Evolutionary conservation across 2,329 filamentous ascomycete species (phyloP).

Genomic region (Monosporascus sp.): DNA sequence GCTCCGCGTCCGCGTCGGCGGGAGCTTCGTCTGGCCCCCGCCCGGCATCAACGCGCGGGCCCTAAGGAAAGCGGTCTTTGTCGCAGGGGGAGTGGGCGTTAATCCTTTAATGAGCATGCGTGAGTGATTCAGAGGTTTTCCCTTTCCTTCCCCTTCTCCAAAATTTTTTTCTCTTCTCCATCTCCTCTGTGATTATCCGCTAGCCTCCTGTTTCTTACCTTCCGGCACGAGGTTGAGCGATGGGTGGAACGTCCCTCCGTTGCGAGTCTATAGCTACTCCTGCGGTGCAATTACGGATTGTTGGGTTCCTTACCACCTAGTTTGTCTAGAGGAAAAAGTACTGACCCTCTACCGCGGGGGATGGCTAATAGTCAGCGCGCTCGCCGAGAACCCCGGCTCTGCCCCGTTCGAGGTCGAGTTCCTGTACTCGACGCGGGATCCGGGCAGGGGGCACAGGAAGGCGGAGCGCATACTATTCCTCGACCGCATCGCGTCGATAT

Average conservation of each 20-base stretch:
- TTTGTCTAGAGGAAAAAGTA: too few relatives aligned
- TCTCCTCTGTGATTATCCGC: background rate
- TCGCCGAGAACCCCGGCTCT: constrained; percentile 38
- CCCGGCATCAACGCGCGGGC: constrained; percentile 34
- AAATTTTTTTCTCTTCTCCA: too few relatives aligned
- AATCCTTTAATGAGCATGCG: constrained; percentile 74
- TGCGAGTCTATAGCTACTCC: background rate
- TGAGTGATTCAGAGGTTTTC: background rate
- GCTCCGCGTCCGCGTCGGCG: constrained; percentile 68
- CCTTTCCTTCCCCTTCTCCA: background rate
- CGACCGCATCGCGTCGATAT: constrained; percentile 38
- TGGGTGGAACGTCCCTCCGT: background rate
- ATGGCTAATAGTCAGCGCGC: constrained; percentile 39
- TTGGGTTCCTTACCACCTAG: too few relatives aligned
- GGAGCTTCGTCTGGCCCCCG: constrained; percentile 76
- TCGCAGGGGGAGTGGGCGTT: constrained; percentile 78
- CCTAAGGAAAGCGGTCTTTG: constrained; percentile 61
- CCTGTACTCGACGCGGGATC: constrained; percentile 54
- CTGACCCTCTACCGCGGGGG: background rate
- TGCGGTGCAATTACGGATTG: too few relatives aligned
- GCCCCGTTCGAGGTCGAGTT: constrained; percentile 45
- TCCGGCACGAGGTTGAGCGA: background rate
- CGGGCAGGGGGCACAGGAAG: constrained; percentile 12
- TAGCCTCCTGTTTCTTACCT: too few relatives aligned
- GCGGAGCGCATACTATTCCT: constrained; percentile 43